These are phyloP conservation scores for Podaxis carcinomalis DNA, from an alignment of 768 basidiomycete species.

Conservation along the genomic window DNA sequence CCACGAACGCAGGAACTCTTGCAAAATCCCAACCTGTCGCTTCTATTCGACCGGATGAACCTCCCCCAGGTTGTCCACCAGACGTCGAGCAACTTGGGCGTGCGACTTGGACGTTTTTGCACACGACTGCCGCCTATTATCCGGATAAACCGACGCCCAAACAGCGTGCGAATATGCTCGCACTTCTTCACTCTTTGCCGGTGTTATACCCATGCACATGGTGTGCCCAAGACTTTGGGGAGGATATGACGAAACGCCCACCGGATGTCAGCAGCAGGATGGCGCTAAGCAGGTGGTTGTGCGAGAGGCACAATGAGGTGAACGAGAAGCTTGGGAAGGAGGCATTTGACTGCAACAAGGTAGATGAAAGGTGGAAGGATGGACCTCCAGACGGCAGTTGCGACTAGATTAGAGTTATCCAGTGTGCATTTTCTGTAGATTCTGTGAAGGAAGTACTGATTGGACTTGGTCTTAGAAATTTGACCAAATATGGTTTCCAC, in stretches of 20 bases:
- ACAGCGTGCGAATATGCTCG: constrained; percentile 82
- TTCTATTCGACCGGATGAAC: constrained; percentile 26
- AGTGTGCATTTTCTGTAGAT: not conserved
- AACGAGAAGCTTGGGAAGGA: constrained; percentile 84
- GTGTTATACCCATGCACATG: constrained; percentile 83
- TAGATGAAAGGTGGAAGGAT: constrained; percentile 90
- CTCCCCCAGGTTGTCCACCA: constrained; percentile 74
- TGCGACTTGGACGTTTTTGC: constrained; percentile 96
- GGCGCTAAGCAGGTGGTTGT: constrained; percentile 80
- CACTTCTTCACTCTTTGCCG: constrained; percentile 73
- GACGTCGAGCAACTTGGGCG: constrained; percentile 87
- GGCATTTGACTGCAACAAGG: constrained; percentile 74
- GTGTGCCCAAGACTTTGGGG: constrained; percentile 81
- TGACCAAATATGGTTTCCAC: not conserved
- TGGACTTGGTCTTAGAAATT: not conserved
- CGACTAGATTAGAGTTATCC: constrained; percentile 43
- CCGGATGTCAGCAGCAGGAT: constrained; percentile 75
- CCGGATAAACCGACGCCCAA: constrained; percentile 72
- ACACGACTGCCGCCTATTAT: constrained; percentile 94
- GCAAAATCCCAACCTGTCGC: not conserved
- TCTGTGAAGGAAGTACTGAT: not conserved
- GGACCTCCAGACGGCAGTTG: constrained; percentile 87
- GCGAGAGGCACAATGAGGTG: constrained; percentile 90
- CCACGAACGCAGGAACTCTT: constrained; percentile 13
- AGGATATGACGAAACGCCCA: constrained; percentile 59